Evolutionary conservation across 2,329 filamentous ascomycete species (phyloP), one percentile per base, ranked within the genome.

Genomic region (Fusarium veterinarium): DNA sequence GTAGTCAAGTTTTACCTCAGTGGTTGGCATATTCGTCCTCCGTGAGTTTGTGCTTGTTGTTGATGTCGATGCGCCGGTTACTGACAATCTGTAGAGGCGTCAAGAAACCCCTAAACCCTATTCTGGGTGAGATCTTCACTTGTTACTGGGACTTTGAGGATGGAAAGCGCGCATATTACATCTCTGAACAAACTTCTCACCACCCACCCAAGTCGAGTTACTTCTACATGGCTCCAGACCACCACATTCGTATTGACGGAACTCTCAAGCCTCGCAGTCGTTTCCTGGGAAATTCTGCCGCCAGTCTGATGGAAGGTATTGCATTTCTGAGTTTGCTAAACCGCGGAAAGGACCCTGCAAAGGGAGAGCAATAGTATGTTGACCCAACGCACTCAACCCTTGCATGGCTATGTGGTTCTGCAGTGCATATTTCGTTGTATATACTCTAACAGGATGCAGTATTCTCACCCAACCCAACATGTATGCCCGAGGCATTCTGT

Each of bases 121-220:
- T 99, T 69, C 90, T 99, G 25, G 96, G 96, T 79, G 96, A 99
- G 84, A 92, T 93, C 49, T 98, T 95, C 80, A 95, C 94, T 58
- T 95, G 95, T 82, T 98, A 96, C 82, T 99, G 96, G 96, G 93
- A 98, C 75, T 92, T 97, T 71, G 89, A 92, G 19, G 93, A 97
- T 82, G 87, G 91, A 23, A 97, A 94, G 37, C 91, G 90, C 75
- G 95, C 93, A 71, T 99, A 97, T 85, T 99, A 99, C 84, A 94
- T 99, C 76, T 91, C 95, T 52, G 96, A 99, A 83, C 96, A 99
- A 83, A 99, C 96, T 3, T 98, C 95, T 33, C 96, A 99, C 81
- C 96, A 99, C 80, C 96, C 96, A 37, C 96, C 96, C 33, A 99
- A 99, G 85, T 98, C 95, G 51, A 97, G 95, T 83, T 99, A 99